Conservation (phyloP, 768 basidiomycete species). For the Tylopilus subfusipes region DNA sequence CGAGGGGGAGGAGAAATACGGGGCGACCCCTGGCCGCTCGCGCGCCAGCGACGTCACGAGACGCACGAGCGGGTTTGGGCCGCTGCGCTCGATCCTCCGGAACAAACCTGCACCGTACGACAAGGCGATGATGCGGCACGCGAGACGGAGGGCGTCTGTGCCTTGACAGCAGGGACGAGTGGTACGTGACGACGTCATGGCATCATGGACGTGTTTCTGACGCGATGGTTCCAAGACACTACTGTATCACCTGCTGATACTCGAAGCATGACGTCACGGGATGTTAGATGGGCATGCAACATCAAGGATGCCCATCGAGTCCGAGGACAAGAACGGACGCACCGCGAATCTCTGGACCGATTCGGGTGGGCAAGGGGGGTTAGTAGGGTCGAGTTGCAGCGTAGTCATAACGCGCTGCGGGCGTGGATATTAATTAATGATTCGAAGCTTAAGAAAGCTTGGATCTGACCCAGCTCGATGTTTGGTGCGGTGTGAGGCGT, state of each 20-base stretch:
- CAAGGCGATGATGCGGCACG: neutral
- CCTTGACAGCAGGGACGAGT: neutral
- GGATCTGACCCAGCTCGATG: too few relatives aligned
- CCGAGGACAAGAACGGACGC: neutral
- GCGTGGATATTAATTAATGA: neutral
- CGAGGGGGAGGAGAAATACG: neutral
- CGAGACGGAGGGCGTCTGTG: conserved; percentile 1
- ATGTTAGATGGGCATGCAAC: neutral
- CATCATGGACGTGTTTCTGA: neutral
- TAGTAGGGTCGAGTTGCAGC: neutral
- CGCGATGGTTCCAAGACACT: neutral
- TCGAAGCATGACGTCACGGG: neutral
- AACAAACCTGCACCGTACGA: conserved; percentile 14
- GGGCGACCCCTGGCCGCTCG: neutral
- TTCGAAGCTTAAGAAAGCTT: neutral
- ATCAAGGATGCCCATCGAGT: neutral
- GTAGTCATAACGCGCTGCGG: neutral
- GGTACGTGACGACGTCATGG: neutral
- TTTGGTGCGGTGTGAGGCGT: too few relatives aligned
- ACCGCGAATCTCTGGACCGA: neutral
- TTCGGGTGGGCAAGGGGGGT: neutral
- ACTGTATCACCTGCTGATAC: neutral
- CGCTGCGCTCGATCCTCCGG: conserved; percentile 15
- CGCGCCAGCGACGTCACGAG: neutral
- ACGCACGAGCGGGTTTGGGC: neutral